Conservation (phyloP, 139 green algal genomes). For the Nannochloris sp. region DNA sequence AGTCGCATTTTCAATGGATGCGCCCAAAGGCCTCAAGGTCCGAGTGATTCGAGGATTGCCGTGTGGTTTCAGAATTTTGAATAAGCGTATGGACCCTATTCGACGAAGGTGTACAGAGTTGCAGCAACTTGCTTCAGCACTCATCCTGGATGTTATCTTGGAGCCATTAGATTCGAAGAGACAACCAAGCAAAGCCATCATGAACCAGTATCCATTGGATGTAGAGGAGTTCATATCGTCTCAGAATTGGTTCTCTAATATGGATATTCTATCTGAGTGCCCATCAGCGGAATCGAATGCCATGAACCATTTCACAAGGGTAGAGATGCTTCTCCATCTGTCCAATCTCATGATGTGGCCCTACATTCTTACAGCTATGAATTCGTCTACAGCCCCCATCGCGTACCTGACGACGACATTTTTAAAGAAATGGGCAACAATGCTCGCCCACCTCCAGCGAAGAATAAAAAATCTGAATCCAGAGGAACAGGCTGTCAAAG, state of each 20-base stretch:
- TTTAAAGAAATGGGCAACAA: neutral
- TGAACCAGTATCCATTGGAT: neutral
- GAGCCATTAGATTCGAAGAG: neutral
- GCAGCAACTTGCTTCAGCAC: constrained; percentile 6
- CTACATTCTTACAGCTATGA: neutral
- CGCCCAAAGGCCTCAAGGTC: neutral
- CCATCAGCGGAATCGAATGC: neutral
- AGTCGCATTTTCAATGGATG: neutral
- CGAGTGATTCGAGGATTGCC: neutral
- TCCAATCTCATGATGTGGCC: constrained; percentile 13
- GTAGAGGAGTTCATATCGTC: neutral
- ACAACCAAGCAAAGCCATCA: neutral
- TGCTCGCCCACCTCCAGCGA: neutral
- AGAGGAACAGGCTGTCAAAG: constrained; percentile 13
- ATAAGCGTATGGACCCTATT: neutral
- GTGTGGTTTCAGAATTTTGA: neutral
- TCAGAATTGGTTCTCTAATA: constrained; percentile 3
- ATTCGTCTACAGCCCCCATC: neutral
- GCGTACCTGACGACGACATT: neutral
- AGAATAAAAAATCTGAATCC: constrained; percentile 7
- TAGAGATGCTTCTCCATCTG: constrained; percentile 9
- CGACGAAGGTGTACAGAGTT: neutral
- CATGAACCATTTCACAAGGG: neutral
- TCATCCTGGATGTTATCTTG: neutral
- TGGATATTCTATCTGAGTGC: neutral